These are phyloP conservation scores for Cercospora nicotianae DNA, from an alignment of 2,329 filamentous ascomycete genomes.

Conservation along the genomic window DNA sequence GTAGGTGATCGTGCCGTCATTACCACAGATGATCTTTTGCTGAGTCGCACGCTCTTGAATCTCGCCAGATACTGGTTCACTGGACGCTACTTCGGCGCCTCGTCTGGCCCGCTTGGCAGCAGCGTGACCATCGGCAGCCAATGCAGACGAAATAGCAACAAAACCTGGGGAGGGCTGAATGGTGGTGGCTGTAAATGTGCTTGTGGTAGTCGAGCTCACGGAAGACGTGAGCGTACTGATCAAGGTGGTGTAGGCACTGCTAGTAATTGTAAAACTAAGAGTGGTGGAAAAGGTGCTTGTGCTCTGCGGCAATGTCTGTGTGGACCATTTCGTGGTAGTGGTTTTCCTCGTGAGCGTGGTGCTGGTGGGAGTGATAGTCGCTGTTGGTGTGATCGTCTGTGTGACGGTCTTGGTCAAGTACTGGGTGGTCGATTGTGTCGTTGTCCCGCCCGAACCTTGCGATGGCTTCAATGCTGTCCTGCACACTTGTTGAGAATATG, in stretches of 20 bases:
- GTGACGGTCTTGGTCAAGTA: constrained; percentile 2
- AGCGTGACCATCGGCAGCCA: constrained; percentile 15
- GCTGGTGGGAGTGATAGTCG: neutral
- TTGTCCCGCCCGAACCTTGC: neutral
- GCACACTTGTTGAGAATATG: constrained; percentile 3
- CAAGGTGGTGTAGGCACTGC: constrained; percentile 16
- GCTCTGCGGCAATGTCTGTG: constrained; percentile 17
- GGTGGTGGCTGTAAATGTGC: constrained; percentile 18
- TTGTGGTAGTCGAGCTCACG: constrained; percentile 10
- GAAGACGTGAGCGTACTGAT: constrained; percentile 15
- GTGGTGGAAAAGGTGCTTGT: constrained; percentile 20
- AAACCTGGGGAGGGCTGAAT: constrained; percentile 17
- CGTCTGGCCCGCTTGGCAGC: constrained; percentile 11
- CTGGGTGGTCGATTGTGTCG: neutral
- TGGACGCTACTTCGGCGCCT: neutral
- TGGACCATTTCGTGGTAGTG: constrained; percentile 5
- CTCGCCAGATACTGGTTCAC: neutral
- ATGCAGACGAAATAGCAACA: constrained; percentile 16
- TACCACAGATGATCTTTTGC: constrained; percentile 19
- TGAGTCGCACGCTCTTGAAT: constrained; percentile 9
- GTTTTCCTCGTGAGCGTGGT: constrained; percentile 7
- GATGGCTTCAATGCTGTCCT: neutral
- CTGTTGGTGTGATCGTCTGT: neutral
- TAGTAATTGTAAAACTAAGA: constrained; percentile 13
- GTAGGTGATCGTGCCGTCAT: constrained; percentile 19